Evolutionary conservation across 2,329 filamentous ascomycete genomes (phyloP), one percentile per base, ranked within the genome.

Genomic region (Fusarium luffae): DNA sequence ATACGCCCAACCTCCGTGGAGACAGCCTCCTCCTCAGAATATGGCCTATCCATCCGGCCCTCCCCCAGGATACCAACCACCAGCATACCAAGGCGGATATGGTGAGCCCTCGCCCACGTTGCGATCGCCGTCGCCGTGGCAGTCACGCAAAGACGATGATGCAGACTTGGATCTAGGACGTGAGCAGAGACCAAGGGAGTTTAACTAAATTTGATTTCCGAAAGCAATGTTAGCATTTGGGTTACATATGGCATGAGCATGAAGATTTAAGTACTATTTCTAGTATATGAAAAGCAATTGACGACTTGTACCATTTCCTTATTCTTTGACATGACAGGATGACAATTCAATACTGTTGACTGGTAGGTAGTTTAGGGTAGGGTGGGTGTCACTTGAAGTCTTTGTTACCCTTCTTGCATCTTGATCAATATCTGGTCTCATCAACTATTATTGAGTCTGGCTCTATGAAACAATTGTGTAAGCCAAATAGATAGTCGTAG

Each of bases 401-500:
- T 18, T n/a, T 10, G 7, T 27, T 12, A 4, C 6, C 13, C 8
- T 25, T 34, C 32, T 18, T 34, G 16, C 5, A 34, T 18, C 16
- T 3, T 34, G 5, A 18, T 5, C 16, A 34, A 34, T 34, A 34
- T 34, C 32, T 25, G 30, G 19, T 50, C 32, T 12, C 14, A 5
- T 10, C 4, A 5, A 16, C 14, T 3, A 40, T 27, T 12, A 4
- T 12, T 18, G 8, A 11, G 16, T 27, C 16, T 12, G 4, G 12
- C 12, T 19, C 12, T 16, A 7, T 4, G 9, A 5, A 6, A 52
- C 18, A n/a, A 3, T 10, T 28, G 4, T 4, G n/a, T 19, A 6
- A 19, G 3, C 14, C 14, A 37, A 37, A n/a, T 37, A 37, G 47
- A 19, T 42, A 21, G 30, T 12, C 25, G 7, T 11, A 90, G 92